Conservation (phyloP, 768 basidiomycete species). For the Mycena vulgaris region DNA sequence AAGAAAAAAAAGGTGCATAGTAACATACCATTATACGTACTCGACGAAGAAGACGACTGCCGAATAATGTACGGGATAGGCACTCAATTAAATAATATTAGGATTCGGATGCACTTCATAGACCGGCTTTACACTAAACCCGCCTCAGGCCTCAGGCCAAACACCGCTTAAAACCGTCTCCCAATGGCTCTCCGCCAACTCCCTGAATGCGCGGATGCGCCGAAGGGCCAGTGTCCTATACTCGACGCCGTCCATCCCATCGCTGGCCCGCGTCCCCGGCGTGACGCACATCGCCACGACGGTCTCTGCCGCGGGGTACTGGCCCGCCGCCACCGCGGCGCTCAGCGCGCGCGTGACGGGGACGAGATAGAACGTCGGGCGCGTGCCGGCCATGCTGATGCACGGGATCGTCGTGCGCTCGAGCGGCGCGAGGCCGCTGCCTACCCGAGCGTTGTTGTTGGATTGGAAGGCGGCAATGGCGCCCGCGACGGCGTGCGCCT, state of each 20-base stretch:
- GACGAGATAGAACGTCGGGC: slow-evolving; percentile 54
- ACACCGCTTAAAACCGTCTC: slow-evolving; percentile 37
- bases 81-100: no score
- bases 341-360: slow-evolving; percentile 51
- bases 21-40: no score
- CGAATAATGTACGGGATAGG: no score
- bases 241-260: slow-evolving; percentile 49
- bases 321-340: slow-evolving; percentile 43
- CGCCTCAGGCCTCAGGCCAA: no score
- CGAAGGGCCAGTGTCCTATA: slow-evolving; percentile 47
- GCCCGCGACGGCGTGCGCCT: slow-evolving; percentile 46
- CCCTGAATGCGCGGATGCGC: slow-evolving; percentile 48
- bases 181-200: slow-evolving; percentile 48
- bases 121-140: not conserved
- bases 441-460: slow-evolving; percentile 46
- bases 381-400: slow-evolving; percentile 53
- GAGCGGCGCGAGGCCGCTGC: slow-evolving; percentile 36
- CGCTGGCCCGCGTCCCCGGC: slow-evolving; percentile 28
- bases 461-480: slow-evolving; percentile 51
- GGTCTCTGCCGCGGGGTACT: slow-evolving; percentile 43
- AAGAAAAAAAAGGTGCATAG: no score
- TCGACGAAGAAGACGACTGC: no score
- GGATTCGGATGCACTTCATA: no score
- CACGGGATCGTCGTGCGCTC: slow-evolving; percentile 50
- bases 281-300: slow-evolving; percentile 47